phyloP scores from a whole-genome alignment of 2,329 filamentous ascomycete genomes.

The Colletotrichum sp. region DNA sequence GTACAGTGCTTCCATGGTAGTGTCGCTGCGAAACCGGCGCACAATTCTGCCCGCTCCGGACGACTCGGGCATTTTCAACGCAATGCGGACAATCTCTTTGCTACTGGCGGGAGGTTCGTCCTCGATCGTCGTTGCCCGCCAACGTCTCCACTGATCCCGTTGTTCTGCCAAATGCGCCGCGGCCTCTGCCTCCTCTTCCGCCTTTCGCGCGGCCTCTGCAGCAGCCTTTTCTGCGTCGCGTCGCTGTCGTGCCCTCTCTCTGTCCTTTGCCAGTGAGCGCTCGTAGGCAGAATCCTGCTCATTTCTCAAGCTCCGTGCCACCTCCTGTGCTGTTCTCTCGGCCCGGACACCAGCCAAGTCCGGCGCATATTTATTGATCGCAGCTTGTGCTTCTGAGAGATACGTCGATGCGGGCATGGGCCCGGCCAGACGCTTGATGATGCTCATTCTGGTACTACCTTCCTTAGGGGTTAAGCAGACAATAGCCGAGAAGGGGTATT shows the following conservation, averaged over 20 bases:
- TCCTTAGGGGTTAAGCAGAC: slow-evolving; percentile 88
- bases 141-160: slow-evolving; percentile 75
- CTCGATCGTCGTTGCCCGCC: slow-evolving; percentile 73
- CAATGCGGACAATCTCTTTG: slow-evolving; percentile 75
- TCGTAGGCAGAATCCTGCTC: slow-evolving; percentile 96
- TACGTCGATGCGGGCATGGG: slow-evolving; percentile 74
- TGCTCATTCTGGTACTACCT: slow-evolving; percentile 87
- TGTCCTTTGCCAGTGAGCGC: slow-evolving; percentile 84
- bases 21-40: slow-evolving; percentile 72
- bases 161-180: slow-evolving; percentile 53
- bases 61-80: slow-evolving; percentile 65
- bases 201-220: slow-evolving; percentile 68
- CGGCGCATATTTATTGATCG: slow-evolving; percentile 77
- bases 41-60: slow-evolving; percentile 75
- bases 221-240: slow-evolving; percentile 78
- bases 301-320: slow-evolving; percentile 79
- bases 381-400: slow-evolving; percentile 74
- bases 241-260: slow-evolving; percentile 79
- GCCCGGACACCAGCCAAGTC: slow-evolving; percentile 78
- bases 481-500: slow-evolving; percentile 88
- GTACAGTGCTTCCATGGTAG: slow-evolving; percentile 86
- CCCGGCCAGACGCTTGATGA: slow-evolving; percentile 80
- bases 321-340: slow-evolving; percentile 79
- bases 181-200: slow-evolving; percentile 65
- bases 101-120: slow-evolving; percentile 68